Evolutionary conservation across 2,329 filamentous ascomycete species (phyloP).

Genomic region (Sporothrix schenckii): DNA sequence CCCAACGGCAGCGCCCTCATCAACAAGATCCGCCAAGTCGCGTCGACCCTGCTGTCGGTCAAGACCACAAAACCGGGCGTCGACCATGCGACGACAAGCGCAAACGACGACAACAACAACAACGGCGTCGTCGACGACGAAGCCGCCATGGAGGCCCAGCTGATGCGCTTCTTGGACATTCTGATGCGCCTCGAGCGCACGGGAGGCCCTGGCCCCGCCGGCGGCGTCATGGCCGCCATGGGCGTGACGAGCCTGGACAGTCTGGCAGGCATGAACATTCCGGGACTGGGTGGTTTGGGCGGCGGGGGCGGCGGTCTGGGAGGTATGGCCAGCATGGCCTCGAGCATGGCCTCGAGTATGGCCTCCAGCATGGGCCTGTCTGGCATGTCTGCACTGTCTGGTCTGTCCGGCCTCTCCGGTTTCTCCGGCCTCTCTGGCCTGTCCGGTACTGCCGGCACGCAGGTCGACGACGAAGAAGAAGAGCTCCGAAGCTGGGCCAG

Average conservation of each 20-base stretch:
- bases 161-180: constrained; percentile 73
- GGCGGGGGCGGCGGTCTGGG: neutral
- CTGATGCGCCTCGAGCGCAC: constrained; percentile 73
- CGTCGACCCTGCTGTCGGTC: constrained; percentile 67
- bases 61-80: neutral
- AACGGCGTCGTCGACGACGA: constrained; percentile 36
- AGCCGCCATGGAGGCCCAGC: constrained; percentile 62
- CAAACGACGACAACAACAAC: neutral
- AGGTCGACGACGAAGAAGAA: constrained; percentile 58
- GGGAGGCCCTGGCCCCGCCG: constrained; percentile 41
- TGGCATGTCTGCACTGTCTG: no score
- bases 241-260: neutral
- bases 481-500: constrained; percentile 79
- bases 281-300: constrained; percentile 40
- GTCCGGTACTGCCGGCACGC: constrained; percentile 33
- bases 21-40: constrained; percentile 82
- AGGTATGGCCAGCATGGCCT: neutral
- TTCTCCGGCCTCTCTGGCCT: neutral
- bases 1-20: constrained; percentile 68
- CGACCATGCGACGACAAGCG: no score
- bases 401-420: no score
- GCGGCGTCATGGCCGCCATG: constrained; percentile 39
- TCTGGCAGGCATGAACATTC: neutral
- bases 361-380: neutral
- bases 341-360: no score